Percentiles rank a stretch among this genome's conserved stretches.
phyloP scores from a whole-genome alignment of 768 basidiomycete species.

The Plicaturopsis crispa region DNA sequence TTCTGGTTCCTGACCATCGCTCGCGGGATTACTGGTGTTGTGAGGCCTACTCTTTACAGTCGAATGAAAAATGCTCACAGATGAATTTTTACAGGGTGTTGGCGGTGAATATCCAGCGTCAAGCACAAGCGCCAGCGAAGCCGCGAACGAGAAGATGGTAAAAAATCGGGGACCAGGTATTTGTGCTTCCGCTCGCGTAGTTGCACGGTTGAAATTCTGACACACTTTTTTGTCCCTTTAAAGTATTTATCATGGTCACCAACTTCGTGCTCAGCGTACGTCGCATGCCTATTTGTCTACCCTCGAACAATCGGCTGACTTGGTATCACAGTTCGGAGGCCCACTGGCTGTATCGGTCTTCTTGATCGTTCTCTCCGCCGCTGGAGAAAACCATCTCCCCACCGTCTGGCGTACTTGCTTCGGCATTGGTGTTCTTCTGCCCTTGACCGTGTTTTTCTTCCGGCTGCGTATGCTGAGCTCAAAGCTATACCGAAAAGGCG shows the following conservation, averaged over 20 bases:
- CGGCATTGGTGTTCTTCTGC: constrained; percentile 53
- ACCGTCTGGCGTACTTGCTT: constrained; percentile 67
- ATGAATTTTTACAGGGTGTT: constrained; percentile 39
- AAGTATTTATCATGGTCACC: constrained; percentile 71
- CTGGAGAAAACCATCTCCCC: constrained; percentile 50
- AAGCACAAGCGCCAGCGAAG: constrained; percentile 35
- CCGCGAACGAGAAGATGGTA: constrained; percentile 59
- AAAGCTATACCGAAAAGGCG: constrained; percentile 51
- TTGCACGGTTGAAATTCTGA: constrained; percentile 2
- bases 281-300: constrained; percentile 3
- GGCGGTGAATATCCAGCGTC: constrained; percentile 74
- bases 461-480: constrained; percentile 69
- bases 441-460: constrained; percentile 64
- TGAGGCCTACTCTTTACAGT: constrained; percentile 18
- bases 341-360: constrained; percentile 62
- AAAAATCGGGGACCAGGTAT: constrained; percentile 53
- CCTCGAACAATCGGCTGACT: neutral
- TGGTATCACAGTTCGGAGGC: constrained; percentile 45
- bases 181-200: too few species aligned
- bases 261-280: constrained; percentile 61
- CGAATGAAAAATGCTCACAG: neutral
- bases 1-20: constrained; percentile 74
- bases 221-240: neutral
- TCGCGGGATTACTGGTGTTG: constrained; percentile 62
- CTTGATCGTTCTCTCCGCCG: constrained; percentile 60